Evolutionary conservation across 345 rosid genomes (phyloP).

Genomic region (Excoecaria agallocha): DNA sequence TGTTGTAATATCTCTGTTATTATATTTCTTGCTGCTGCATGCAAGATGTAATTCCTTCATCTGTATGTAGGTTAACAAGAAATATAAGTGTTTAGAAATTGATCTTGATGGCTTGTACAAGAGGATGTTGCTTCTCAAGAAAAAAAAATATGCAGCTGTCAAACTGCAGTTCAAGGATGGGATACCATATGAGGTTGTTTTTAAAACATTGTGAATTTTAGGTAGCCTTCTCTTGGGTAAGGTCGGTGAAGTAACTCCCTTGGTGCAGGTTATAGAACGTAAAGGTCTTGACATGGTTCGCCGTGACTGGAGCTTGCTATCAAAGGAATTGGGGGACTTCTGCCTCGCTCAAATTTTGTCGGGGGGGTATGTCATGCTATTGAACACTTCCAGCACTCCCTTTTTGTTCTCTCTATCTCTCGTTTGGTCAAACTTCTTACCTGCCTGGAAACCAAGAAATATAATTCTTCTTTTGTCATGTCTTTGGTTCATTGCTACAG

Average conservation of each 20-base stretch:
- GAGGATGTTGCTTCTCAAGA: conserved; percentile 97
- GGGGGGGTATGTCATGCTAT: conserved; percentile 65
- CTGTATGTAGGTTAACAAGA: conserved; percentile 78
- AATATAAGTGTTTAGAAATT: conserved; percentile 82
- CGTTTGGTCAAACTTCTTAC: conserved; percentile 4
- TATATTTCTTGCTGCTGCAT: background rate
- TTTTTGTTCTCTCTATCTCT: background rate
- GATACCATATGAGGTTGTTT: conserved; percentile 62
- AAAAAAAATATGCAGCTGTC: conserved; percentile 98
- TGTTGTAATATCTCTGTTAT: background rate
- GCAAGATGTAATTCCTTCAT: conserved; percentile 15
- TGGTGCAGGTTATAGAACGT: conserved; percentile 79
- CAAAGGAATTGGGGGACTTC: conserved; percentile 91
- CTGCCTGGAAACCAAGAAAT: conserved; percentile 9
- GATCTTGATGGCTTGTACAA: conserved; percentile 95
- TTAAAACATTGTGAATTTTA: background rate
- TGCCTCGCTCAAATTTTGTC: conserved; percentile 80
- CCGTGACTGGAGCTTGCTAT: conserved; percentile 94
- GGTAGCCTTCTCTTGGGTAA: conserved; percentile 14
- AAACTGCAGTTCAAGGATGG: conserved; percentile 83
- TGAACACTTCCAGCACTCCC: background rate
- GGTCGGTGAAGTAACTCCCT: conserved; percentile 25
- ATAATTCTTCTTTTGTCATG: conserved; percentile 8
- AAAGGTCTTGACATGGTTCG: conserved; percentile 99
- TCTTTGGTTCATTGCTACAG: conserved; percentile 39